These are phyloP conservation scores for Penium margaritaceum DNA, from an alignment of 139 green algal species.

Conservation along the genomic window DNA sequence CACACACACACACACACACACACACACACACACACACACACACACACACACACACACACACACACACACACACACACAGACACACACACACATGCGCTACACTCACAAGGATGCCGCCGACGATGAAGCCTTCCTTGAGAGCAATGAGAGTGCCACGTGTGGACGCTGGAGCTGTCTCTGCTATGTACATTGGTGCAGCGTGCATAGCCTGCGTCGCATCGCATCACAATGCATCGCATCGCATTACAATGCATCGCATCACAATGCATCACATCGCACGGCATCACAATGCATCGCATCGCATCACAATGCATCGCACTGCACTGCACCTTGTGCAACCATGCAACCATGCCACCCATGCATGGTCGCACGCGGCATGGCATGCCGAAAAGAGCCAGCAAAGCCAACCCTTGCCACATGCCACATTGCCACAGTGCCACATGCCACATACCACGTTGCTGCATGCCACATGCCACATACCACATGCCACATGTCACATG, in stretches of 20 bases:
- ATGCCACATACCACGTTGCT: too few species aligned
- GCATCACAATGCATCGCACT: background rate
- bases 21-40: too few species aligned
- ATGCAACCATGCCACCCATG: background rate
- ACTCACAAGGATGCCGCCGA: conserved; percentile 71
- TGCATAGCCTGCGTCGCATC: conserved; percentile 66
- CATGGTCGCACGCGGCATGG: background rate
- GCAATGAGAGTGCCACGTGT: conserved; percentile 71
- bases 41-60: too few species aligned
- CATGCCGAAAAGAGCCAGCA: background rate
- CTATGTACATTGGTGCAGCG: conserved; percentile 84
- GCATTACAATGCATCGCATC: background rate
- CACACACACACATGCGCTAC: background rate
- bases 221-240: background rate
- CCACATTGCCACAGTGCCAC: too few species aligned
- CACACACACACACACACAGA: background rate
- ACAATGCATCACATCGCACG: background rate
- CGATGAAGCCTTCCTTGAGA: conserved; percentile 77
- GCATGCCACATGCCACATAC: too few species aligned
- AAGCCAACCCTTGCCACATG: too few species aligned
- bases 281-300: background rate
- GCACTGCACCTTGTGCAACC: background rate
- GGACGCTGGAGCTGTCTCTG: conserved; percentile 66
- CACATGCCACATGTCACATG: too few species aligned
- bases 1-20: too few species aligned